A percentile compares a stretch with the other conserved stretches of the same genome.
Conservation (phyloP, 768 basidiomycete species). For the Auriscalpium microsporum region DNA sequence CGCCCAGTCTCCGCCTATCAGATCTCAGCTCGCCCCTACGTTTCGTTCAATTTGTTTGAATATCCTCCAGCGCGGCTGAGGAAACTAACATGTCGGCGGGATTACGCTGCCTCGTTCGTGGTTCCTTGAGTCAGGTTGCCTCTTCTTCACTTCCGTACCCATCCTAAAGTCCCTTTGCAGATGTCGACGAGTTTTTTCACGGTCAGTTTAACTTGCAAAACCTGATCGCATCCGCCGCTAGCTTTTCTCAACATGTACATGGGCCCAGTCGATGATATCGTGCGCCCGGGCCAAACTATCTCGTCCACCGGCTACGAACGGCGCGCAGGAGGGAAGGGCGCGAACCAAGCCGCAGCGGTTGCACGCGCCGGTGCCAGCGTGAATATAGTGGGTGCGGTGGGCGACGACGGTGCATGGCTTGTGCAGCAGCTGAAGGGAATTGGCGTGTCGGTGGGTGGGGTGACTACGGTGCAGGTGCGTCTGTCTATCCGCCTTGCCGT, state of each 20-base stretch:
- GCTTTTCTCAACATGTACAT: background rate
- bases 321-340: slow-evolving; percentile 53
- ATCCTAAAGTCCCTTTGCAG: slow-evolving; percentile 20
- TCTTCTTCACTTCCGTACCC: background rate
- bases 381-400: slow-evolving; percentile 44
- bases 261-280: slow-evolving; percentile 39
- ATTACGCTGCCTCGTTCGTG: slow-evolving; percentile 3
- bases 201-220: too few relatives aligned
- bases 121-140: slow-evolving; percentile 4
- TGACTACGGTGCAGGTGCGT: slow-evolving; percentile 33
- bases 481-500: background rate
- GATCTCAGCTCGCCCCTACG: too few relatives aligned
- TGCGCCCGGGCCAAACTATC: slow-evolving; percentile 51
- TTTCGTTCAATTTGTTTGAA: too few relatives aligned
- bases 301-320: slow-evolving; percentile 42
- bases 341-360: slow-evolving; percentile 55
- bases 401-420: slow-evolving; percentile 45
- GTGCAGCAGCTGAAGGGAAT: slow-evolving; percentile 28
- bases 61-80: too few relatives aligned
- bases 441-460: slow-evolving; percentile 33
- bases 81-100: too few relatives aligned
- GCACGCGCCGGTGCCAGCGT: slow-evolving; percentile 42
- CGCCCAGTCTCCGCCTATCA: too few relatives aligned
- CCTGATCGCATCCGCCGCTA: background rate
- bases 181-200: slow-evolving; percentile 51